Percentiles rank a stretch among this genome's conserved stretches.
Evolutionary conservation across 805 yeast species (phyloP).

Genomic region (Ogataea henricii): DNA sequence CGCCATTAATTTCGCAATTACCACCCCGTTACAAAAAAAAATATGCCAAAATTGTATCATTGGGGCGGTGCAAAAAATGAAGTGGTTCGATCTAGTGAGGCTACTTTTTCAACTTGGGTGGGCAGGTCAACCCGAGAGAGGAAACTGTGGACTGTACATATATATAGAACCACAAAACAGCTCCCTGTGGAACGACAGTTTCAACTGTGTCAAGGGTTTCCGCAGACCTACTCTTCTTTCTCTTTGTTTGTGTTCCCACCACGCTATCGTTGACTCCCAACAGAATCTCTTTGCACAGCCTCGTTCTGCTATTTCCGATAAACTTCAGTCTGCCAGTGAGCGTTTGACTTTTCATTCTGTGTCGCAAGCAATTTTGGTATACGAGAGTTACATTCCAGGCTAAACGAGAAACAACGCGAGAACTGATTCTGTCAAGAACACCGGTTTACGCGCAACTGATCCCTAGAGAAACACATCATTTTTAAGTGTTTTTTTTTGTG

Average conservation of each 20-base stretch:
- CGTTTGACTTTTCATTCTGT: not conserved
- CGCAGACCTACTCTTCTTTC: too few relatives aligned
- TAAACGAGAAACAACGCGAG: constrained; percentile 4
- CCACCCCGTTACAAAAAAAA: not conserved
- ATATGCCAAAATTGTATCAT: constrained; percentile 4
- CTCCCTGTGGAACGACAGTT: not conserved
- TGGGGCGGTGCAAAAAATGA: constrained; percentile 4
- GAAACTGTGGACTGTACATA: not conserved
- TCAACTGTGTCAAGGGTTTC: not conserved
- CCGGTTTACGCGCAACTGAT: not conserved
- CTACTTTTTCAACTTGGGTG: not conserved
- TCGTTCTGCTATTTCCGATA: constrained; percentile 7
- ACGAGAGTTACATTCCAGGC: constrained; percentile 1
- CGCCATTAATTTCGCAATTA: constrained; percentile 3
- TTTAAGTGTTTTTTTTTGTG: not conserved
- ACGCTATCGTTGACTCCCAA: not conserved
- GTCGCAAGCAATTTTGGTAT: not conserved
- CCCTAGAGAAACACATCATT: not conserved
- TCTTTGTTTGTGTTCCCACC: too few relatives aligned
- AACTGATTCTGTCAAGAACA: not conserved
- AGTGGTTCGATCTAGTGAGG: constrained; percentile 6
- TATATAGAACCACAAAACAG: not conserved
- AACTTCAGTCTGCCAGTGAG: constrained; percentile 4
- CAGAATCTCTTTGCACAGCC: constrained; percentile 4
- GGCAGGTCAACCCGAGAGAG: constrained; percentile 3